A percentile compares a stretch with the other conserved stretches of the same genome.
Conservation (phyloP, 192 early-diverging fungal species). For the Gaertneriomyces sp. region DNA sequence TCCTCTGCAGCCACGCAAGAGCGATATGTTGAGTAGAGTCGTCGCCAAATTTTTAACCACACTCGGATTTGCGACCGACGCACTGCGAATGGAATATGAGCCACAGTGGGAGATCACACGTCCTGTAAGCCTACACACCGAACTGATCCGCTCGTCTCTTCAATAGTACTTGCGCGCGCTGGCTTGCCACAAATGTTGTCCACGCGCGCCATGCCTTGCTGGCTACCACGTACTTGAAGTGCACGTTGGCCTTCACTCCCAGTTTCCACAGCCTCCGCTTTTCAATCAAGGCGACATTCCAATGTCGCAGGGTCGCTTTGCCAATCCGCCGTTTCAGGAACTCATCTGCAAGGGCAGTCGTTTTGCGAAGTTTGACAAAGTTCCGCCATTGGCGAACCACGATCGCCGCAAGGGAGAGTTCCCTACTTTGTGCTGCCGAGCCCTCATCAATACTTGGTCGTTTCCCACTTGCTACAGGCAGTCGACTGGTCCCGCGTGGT, state of each 20-base stretch:
- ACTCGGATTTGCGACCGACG: too few relatives aligned
- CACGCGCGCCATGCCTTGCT: conserved; percentile 4
- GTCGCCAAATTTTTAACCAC: too few relatives aligned
- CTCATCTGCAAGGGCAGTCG: not conserved
- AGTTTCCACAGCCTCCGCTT: not conserved
- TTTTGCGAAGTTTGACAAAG: not conserved
- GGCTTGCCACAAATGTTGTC: not conserved
- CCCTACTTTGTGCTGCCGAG: too few relatives aligned
- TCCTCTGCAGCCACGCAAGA: too few relatives aligned
- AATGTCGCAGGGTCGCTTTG: not conserved
- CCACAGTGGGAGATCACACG: too few relatives aligned
- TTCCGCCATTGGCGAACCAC: not conserved
- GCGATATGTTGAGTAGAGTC: too few relatives aligned
- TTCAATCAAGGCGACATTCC: not conserved
- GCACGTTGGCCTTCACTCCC: conserved; percentile 9
- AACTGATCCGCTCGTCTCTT: not conserved
- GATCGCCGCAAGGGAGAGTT: not conserved
- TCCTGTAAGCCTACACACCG: not conserved
- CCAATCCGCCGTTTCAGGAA: not conserved
- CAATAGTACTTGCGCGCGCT: too few relatives aligned
- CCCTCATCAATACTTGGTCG: too few relatives aligned
- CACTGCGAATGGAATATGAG: too few relatives aligned
- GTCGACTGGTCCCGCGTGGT: too few relatives aligned
- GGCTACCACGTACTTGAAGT: not conserved
- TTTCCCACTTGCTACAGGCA: too few relatives aligned